These are phyloP conservation scores for Chalaropsis thielavioides DNA, from an alignment of 2,329 filamentous ascomycete genomes.

Conservation along the genomic window DNA sequence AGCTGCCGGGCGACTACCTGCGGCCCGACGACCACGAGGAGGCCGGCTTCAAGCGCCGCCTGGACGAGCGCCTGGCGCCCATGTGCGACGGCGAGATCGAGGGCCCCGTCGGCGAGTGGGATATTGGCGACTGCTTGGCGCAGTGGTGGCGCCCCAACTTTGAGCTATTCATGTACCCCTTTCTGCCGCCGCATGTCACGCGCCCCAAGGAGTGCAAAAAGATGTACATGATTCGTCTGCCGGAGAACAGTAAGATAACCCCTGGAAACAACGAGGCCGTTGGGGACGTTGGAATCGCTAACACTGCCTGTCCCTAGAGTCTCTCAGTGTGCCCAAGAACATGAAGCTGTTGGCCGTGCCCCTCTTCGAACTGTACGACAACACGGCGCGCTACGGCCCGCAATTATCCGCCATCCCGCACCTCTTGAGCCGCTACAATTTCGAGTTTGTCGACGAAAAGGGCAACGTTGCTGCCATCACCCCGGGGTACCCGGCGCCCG, in stretches of 20 bases:
- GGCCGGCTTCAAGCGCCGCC: slow-evolving; percentile 79
- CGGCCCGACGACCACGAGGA: slow-evolving; percentile 80
- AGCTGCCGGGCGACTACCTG: slow-evolving; percentile 92
- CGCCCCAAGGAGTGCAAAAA: slow-evolving; percentile 99
- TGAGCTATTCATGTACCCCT: slow-evolving; percentile 99
- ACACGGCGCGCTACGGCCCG: slow-evolving; percentile 84
- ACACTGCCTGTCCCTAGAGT: slow-evolving; percentile 43
- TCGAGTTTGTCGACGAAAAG: slow-evolving; percentile 90
- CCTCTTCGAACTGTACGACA: slow-evolving; percentile 95
- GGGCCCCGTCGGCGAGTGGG: slow-evolving; percentile 67
- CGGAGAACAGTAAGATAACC: slow-evolving; percentile 61
- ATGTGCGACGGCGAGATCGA: slow-evolving; percentile 75
- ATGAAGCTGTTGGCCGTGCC: slow-evolving; percentile 98
- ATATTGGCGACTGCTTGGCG: slow-evolving; percentile 84
- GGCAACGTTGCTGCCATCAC: slow-evolving; percentile 77
- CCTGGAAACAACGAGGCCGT: not conserved
- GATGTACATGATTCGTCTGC: slow-evolving; percentile 90
- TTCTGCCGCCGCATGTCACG: slow-evolving; percentile 89
- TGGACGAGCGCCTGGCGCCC: slow-evolving; percentile 87
- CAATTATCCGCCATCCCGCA: slow-evolving; percentile 95
- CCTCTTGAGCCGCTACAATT: slow-evolving; percentile 86
- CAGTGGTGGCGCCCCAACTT: slow-evolving; percentile 99
- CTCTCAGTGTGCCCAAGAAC: slow-evolving; percentile 94
- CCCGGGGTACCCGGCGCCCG: slow-evolving; percentile 46
- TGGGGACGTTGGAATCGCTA: slow-evolving; percentile 8